These are phyloP conservation scores for Amniculicola lignicola DNA, from an alignment of 495 filamentous ascomycete genomes.

Conservation along the genomic window DNA sequence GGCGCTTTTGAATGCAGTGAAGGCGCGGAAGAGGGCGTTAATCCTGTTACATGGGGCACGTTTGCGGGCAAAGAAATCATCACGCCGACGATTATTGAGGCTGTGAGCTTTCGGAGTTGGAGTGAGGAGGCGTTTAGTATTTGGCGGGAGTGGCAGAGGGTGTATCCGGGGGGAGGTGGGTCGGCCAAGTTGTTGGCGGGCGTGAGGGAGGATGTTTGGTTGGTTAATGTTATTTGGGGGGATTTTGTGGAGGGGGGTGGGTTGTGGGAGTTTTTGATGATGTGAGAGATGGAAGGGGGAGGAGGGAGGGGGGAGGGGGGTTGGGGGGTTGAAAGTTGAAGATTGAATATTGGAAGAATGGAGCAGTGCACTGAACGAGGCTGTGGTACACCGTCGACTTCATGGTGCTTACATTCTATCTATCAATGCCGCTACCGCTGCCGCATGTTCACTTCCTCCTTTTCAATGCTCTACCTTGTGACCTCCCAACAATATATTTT, in stretches of 20 bases:
- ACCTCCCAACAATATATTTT: too few relatives aligned
- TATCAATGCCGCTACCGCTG: too few relatives aligned
- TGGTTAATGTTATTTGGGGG: conserved; percentile 90
- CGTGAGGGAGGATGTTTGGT: conserved; percentile 68
- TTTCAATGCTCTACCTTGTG: too few relatives aligned
- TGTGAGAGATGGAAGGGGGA: not conserved
- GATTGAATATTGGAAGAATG: too few relatives aligned
- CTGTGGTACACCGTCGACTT: too few relatives aligned
- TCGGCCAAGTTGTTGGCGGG: conserved; percentile 65
- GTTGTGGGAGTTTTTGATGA: conserved; percentile 55
- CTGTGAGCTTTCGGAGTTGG: conserved; percentile 93
- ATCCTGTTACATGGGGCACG: conserved; percentile 95
- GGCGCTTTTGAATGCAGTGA: conserved; percentile 71
- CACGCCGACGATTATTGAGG: conserved; percentile 96
- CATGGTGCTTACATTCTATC: too few relatives aligned
- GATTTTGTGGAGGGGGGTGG: conserved; percentile 65
- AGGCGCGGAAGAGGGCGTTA: conserved; percentile 65
- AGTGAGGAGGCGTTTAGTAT: conserved; percentile 93
- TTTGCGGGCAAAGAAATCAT: conserved; percentile 97
- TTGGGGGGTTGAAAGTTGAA: too few relatives aligned
- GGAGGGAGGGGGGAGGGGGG: not conserved
- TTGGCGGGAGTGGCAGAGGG: conserved; percentile 87
- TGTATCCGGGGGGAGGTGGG: conserved; percentile 66
- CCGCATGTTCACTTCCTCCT: too few relatives aligned
- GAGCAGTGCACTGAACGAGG: too few relatives aligned